Conservation (phyloP, 768 basidiomycete species). For the Boletus barrowsii region DNA sequence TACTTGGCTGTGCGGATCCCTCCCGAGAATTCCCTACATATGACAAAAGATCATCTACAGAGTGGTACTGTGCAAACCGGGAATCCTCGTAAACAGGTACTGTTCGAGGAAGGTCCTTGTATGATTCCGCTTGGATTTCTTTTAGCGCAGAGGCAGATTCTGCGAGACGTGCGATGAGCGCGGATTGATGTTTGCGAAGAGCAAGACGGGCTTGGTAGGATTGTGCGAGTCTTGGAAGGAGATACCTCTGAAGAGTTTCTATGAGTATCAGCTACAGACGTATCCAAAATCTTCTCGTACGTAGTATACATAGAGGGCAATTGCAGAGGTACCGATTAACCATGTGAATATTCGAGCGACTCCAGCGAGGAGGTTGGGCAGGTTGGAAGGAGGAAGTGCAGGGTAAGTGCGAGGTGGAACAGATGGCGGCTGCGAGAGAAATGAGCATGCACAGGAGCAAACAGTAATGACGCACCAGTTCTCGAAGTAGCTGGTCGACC, state of each 20-base stretch:
- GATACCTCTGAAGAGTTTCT: slow-evolving; percentile 49
- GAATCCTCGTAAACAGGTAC: slow-evolving; percentile 47
- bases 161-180: slow-evolving; percentile 52
- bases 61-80: slow-evolving; percentile 42
- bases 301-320: slow-evolving; percentile 60
- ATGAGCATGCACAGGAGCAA: slow-evolving; percentile 7
- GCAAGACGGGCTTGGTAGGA: slow-evolving; percentile 61
- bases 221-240: slow-evolving; percentile 62
- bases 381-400: slow-evolving; percentile 61
- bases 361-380: slow-evolving; percentile 65
- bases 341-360: slow-evolving; percentile 58
- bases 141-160: slow-evolving; percentile 55
- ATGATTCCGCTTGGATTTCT: slow-evolving; percentile 51
- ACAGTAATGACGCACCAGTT: slow-evolving; percentile 42
- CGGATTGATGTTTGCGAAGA: slow-evolving; percentile 56
- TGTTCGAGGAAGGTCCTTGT: slow-evolving; percentile 55
- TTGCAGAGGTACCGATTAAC: slow-evolving; percentile 62
- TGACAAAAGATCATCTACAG: slow-evolving; percentile 40
- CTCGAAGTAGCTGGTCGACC: slow-evolving; percentile 54
- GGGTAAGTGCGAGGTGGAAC: slow-evolving; percentile 77
- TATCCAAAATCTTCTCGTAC: slow-evolving; percentile 37
- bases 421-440: slow-evolving; percentile 35
- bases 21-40: slow-evolving; percentile 7
- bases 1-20: slow-evolving; percentile 11
- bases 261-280: slow-evolving; percentile 4